Evolutionary conservation across 306 rosid genomes (phyloP).

Genomic region (Rosa rugosa): DNA sequence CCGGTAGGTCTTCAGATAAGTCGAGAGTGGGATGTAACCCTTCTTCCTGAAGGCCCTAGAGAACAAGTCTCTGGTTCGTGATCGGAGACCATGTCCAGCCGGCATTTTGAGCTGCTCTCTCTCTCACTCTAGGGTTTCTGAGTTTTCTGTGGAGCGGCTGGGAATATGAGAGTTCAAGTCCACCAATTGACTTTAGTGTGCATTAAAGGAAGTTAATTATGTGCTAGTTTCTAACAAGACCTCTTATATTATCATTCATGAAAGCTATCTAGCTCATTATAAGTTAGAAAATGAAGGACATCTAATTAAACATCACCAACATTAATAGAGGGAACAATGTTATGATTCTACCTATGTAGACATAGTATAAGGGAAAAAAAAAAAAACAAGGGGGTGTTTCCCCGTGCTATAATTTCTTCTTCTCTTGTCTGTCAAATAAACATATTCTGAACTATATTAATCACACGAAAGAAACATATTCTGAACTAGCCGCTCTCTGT

Average conservation of each 20-base stretch:
- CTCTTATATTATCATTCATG: background rate
- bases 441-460: too few species aligned
- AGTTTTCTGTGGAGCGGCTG: background rate
- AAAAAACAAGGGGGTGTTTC: too few species aligned
- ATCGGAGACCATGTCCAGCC: slow-evolving; percentile 86
- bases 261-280: background rate
- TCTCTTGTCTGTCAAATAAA: too few species aligned
- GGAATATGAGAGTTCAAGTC: background rate
- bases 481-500: too few species aligned
- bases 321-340: background rate
- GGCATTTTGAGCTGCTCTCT: slow-evolving; percentile 53
- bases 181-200: too few species aligned
- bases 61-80: slow-evolving; percentile 82
- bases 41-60: slow-evolving; percentile 96
- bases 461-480: too few species aligned
- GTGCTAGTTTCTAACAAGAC: background rate
- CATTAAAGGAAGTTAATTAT: too few species aligned
- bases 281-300: background rate
- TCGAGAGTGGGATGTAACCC: slow-evolving; percentile 84
- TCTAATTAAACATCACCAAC: background rate
- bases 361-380: too few species aligned
- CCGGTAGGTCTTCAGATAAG: slow-evolving; percentile 68
- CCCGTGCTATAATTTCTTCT: too few species aligned
- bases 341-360: too few species aligned
- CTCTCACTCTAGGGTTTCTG: slow-evolving; percentile 1